These are phyloP conservation scores for Globisporangium megalacanthum DNA, from an alignment of 352 stramenopile species.

Conservation along the genomic window DNA sequence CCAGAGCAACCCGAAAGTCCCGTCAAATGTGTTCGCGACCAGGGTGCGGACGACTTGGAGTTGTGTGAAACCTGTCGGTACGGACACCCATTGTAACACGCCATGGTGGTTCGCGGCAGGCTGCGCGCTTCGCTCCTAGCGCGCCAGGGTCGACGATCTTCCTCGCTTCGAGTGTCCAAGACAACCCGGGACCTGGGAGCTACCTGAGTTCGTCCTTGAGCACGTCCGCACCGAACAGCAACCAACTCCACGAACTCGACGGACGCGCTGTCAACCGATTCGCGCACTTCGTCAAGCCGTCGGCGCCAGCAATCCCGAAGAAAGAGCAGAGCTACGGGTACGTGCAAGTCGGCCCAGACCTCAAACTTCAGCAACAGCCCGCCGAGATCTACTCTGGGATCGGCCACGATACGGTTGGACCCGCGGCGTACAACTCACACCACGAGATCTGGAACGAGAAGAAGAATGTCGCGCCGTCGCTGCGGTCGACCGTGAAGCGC, in stretches of 20 bases:
- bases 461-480: slow-evolving; percentile 58
- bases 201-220: slow-evolving; percentile 29
- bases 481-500: slow-evolving; percentile 65
- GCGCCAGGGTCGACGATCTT: slow-evolving; percentile 69
- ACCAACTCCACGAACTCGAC: slow-evolving; percentile 10
- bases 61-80: too few relatives aligned
- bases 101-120: slow-evolving; percentile 20
- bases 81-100: not conserved
- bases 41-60: slow-evolving; percentile 25
- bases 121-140: slow-evolving; percentile 66
- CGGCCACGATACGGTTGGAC: slow-evolving; percentile 65
- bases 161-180: slow-evolving; percentile 54
- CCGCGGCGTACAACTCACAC: slow-evolving; percentile 57
- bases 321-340: slow-evolving; percentile 78
- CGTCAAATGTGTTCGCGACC: slow-evolving; percentile 65
- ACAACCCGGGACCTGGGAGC: slow-evolving; percentile 63
- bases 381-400: slow-evolving; percentile 56
- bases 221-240: slow-evolving; percentile 21
- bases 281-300: slow-evolving; percentile 44
- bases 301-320: slow-evolving; percentile 60
- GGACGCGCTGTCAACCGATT: slow-evolving; percentile 22
- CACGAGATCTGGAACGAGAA: slow-evolving; percentile 52
- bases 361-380: slow-evolving; percentile 39
- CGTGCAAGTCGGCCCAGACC: slow-evolving; percentile 31
- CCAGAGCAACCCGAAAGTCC: slow-evolving; percentile 11